These are phyloP conservation scores for Beauveria caledonica DNA, from an alignment of 2,329 filamentous ascomycete species.

Conservation along the genomic window DNA sequence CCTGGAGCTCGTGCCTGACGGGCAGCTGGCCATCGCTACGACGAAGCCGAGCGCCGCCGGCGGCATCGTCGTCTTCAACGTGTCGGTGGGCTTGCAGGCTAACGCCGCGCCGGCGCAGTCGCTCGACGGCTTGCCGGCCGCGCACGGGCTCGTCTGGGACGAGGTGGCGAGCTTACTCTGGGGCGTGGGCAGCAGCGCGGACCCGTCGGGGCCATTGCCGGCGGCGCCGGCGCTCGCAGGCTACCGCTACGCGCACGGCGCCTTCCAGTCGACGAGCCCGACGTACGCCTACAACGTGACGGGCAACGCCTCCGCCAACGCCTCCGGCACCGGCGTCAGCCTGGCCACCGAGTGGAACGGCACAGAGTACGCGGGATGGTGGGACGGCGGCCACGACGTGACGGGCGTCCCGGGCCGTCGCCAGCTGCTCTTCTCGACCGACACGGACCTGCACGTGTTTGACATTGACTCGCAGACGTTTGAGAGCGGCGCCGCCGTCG, in stretches of 20 bases:
- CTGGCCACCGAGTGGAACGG: constrained; percentile 5
- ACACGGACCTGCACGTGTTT: constrained; percentile 7
- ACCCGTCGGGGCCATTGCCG: neutral
- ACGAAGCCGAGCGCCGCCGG: neutral
- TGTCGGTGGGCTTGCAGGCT: neutral
- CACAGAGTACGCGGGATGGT: constrained; percentile 2
- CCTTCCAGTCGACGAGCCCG: neutral
- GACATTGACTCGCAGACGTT: constrained; percentile 9
- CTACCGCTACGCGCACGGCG: neutral
- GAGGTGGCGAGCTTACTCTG: neutral
- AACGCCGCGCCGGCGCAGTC: neutral
- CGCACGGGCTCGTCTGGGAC: constrained; percentile 8
- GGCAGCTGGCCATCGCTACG: neutral
- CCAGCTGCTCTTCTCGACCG: constrained; percentile 7
- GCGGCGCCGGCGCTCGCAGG: neutral
- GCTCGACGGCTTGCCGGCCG: neutral
- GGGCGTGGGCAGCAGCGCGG: neutral
- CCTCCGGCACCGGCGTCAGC: neutral
- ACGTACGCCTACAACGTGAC: constrained; percentile 1
- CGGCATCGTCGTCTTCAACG: neutral
- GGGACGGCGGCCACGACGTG: constrained; percentile 8
- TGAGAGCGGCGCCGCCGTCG: neutral
- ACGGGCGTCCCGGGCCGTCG: constrained; percentile 1
- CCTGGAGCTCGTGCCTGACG: constrained; percentile 8
- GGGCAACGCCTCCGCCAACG: neutral